These are phyloP conservation scores for Pseudopediastrum boryanum DNA, from an alignment of 139 green algal genomes.

Conservation along the genomic window DNA sequence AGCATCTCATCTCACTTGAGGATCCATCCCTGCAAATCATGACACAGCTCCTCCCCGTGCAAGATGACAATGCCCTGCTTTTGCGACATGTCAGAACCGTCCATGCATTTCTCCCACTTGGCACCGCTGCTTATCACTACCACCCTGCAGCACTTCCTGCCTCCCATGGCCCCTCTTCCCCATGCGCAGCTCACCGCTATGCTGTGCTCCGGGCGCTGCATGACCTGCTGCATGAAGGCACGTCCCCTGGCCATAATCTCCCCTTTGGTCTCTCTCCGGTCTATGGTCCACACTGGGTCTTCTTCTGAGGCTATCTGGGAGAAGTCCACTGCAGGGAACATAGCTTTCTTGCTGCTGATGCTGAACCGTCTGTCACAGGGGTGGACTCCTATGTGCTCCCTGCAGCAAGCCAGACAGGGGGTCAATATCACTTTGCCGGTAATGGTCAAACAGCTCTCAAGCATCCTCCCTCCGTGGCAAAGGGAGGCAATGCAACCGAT, in stretches of 20 bases:
- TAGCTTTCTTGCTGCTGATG: slow-evolving; percentile 8
- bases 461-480: too few species aligned
- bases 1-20: too few species aligned
- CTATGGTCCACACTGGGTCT: slow-evolving; percentile 51
- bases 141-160: too few species aligned
- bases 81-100: too few species aligned
- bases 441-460: not conserved
- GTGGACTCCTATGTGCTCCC: slow-evolving; percentile 61
- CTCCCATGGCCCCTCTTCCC: too few species aligned
- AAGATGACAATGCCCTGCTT: too few species aligned
- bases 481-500: too few species aligned
- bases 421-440: not conserved
- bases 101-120: too few species aligned
- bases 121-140: too few species aligned
- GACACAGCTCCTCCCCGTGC: too few species aligned
- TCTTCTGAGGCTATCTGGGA: slow-evolving; percentile 49
- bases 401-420: slow-evolving; percentile 2
- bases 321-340: slow-evolving; percentile 60
- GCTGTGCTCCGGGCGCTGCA: slow-evolving; percentile 41
- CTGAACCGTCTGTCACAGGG: slow-evolving; percentile 54
- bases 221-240: slow-evolving; percentile 31
- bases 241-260: slow-evolving; percentile 41
- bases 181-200: slow-evolving; percentile 21
- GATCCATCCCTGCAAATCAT: too few species aligned
- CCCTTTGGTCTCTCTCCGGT: slow-evolving; percentile 47